Evolutionary conservation across 2,329 filamentous ascomycete species (phyloP).

Genomic region (Pseudonectria foliicola): DNA sequence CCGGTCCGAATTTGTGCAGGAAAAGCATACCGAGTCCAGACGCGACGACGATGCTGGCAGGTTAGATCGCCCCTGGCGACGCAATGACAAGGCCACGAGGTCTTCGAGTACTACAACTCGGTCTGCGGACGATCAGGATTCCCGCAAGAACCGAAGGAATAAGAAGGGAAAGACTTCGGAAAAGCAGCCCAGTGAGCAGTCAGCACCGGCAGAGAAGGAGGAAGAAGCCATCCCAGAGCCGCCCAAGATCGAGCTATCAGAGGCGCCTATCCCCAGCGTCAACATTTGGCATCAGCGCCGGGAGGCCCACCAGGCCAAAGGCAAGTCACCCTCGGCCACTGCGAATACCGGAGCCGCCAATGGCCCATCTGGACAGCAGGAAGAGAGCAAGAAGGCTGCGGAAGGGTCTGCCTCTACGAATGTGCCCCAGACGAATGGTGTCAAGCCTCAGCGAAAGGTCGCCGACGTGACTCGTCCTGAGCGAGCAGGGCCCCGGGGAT

Average conservation of each 20-base stretch:
- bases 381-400: slow-evolving; percentile 38
- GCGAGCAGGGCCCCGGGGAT: slow-evolving; percentile 41
- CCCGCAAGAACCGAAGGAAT: slow-evolving; percentile 43
- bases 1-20: slow-evolving; percentile 28
- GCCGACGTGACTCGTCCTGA: slow-evolving; percentile 33
- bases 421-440: slow-evolving; percentile 26
- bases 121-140: slow-evolving; percentile 53
- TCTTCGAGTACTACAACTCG: slow-evolving; percentile 58
- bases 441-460: slow-evolving; percentile 36
- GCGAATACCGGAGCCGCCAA: slow-evolving; percentile 33
- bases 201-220: slow-evolving; percentile 48
- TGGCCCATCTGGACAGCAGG: slow-evolving; percentile 17
- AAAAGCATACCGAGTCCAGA: slow-evolving; percentile 25
- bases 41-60: slow-evolving; percentile 33
- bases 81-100: slow-evolving; percentile 44
- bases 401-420: slow-evolving; percentile 21
- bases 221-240: slow-evolving; percentile 36
- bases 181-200: slow-evolving; percentile 40
- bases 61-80: slow-evolving; percentile 34
- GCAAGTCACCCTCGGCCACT: slow-evolving; percentile 27
- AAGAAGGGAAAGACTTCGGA: slow-evolving; percentile 51
- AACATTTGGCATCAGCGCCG: slow-evolving; percentile 84
- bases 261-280: slow-evolving; percentile 74
- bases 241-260: slow-evolving; percentile 60
- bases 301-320: slow-evolving; percentile 54